Evolutionary conservation across 2,329 filamentous ascomycete species (phyloP).

Genomic region (Sporothrix brunneoviolacea): DNA sequence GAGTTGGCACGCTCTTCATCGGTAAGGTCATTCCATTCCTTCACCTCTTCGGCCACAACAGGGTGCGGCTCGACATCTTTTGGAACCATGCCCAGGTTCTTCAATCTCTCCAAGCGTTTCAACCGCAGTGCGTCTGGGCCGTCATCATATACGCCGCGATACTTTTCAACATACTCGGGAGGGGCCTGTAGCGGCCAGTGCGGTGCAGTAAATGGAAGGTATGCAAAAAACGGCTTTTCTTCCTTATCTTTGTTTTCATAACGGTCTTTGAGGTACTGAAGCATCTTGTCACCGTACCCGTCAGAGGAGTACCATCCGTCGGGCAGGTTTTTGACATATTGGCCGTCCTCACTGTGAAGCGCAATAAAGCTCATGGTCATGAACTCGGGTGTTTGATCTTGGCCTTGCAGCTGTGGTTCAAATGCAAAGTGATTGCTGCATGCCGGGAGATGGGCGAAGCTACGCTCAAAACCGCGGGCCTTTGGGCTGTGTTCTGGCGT

Average conservation of each 20-base stretch:
- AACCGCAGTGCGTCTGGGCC: constrained; percentile 51
- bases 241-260: constrained; percentile 28
- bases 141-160: constrained; percentile 53
- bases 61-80: constrained; percentile 44
- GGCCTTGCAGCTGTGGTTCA: constrained; percentile 35
- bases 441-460: constrained; percentile 53
- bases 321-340: no score
- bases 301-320: constrained; percentile 52
- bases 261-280: constrained; percentile 44
- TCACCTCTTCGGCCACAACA: constrained; percentile 32
- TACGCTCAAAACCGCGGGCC: constrained; percentile 51
- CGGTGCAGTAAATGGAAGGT: constrained; percentile 55
- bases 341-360: constrained; percentile 32
- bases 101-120: constrained; percentile 46
- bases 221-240: constrained; percentile 49
- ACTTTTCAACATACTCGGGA: constrained; percentile 50
- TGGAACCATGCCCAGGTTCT: constrained; percentile 49
- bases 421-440: constrained; percentile 49
- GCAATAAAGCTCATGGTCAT: constrained; percentile 36
- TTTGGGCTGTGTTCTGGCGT: constrained; percentile 36
- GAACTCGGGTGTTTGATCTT: no score
- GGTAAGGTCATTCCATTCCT: constrained; percentile 40
- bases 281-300: constrained; percentile 45
- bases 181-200: constrained; percentile 59
- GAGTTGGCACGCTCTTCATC: constrained; percentile 41